Base-by-base conservation (phyloP, 2,329 filamentous ascomycete species). In the Diaporthe capsici region DNA sequence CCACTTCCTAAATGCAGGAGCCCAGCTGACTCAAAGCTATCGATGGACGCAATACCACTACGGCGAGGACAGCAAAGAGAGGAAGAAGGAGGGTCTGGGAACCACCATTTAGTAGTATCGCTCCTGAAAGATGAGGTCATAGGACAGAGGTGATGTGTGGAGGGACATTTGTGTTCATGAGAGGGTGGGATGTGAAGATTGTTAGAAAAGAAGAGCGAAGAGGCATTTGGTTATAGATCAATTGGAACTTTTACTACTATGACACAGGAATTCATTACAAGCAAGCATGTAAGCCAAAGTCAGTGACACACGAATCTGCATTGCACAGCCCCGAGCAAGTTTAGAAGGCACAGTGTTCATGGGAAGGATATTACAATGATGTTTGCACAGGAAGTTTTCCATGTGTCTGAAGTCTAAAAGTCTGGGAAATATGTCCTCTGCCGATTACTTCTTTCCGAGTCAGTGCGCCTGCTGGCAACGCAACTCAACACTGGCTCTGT, bases 21-120 rank as follows among this genome's bases (percentile, higher is more conserved):
- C 92, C 42, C 92, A 94, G 86, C 86, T 93, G 74, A 92, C 91
- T 13, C 92, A 94, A 83, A 90, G 90, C 71, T 94, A 94, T 87
- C 90, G 92, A 80, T 94, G 89, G 82, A 83, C 93, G 79, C 85
- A 90, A 79, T 94, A 92, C 85, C 85, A 92, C 84, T 84, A 92
- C 79, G 92, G 90, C 90, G 10, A 47, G 20, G 90, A 90, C 34
- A 91, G 91, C 57, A 90, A 84, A 80, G 85, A 88, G 81, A 83
- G 85, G 80, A 4, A 31, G 12, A 22, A 81, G 83, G 31, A 81
- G 78, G 37, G 78, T 83, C 20, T 77, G 81, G 58, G 82, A 3
- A n/a, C 25, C 28, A 25, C 60, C 22, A 6, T 3, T 47, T 31
- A 13, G 42, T 47, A 20, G 12, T 34, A 47, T 22, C 42, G 25